Evolutionary conservation across 306 rosid genomes (phyloP).

Genomic region (Neltuma alba): DNA sequence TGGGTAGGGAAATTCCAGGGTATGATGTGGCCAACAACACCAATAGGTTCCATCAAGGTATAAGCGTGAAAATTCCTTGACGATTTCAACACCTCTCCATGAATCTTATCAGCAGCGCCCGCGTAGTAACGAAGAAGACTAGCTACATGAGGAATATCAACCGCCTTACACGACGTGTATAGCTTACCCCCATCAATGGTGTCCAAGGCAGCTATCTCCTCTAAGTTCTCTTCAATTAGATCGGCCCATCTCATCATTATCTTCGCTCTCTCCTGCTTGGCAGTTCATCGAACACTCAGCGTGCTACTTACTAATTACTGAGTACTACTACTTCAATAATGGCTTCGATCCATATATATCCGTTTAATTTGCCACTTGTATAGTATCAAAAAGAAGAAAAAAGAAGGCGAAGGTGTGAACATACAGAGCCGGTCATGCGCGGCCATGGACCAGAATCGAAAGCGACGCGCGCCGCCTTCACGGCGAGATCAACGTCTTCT

Average conservation of each 20-base stretch:
- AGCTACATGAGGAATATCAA: conserved; percentile 60
- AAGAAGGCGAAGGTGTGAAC: conserved; percentile 26
- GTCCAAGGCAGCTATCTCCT: conserved; percentile 77
- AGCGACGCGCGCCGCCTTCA: conserved; percentile 80
- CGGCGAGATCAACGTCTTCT: conserved; percentile 88
- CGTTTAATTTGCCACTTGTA: neutral
- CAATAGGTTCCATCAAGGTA: conserved; percentile 73
- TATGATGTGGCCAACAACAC: conserved; percentile 81
- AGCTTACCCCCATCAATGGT: conserved; percentile 76
- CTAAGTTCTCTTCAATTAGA: conserved; percentile 58
- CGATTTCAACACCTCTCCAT: conserved; percentile 75
- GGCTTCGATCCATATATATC: neutral
- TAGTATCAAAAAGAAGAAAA: neutral
- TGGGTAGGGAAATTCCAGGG: conserved; percentile 85
- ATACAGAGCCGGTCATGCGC: conserved; percentile 73
- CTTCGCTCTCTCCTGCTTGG: conserved; percentile 67
- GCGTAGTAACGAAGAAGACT: conserved; percentile 76
- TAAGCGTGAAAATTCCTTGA: conserved; percentile 59
- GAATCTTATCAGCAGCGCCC: conserved; percentile 90
- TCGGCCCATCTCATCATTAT: conserved; percentile 74
- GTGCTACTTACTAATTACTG: neutral
- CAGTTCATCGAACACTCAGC: conserved; percentile 7
- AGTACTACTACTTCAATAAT: neutral
- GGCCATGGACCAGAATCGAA: conserved; percentile 96
- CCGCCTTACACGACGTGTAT: conserved; percentile 46